Evolutionary conservation across 2,329 filamentous ascomycete species (phyloP).

Genomic region (Sporothrix variecibatus): DNA sequence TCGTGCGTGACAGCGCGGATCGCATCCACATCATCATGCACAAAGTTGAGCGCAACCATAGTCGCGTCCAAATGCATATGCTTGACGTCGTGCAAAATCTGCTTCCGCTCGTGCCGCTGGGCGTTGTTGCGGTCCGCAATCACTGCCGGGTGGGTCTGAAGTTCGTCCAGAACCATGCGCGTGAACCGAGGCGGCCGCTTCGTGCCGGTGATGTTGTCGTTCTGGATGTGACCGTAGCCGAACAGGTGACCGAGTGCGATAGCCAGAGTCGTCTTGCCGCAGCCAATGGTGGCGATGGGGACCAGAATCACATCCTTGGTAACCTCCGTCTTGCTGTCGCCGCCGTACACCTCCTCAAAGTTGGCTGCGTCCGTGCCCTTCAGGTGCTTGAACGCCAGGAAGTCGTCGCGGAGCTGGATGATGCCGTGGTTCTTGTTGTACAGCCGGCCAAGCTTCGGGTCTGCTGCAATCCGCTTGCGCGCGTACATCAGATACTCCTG

Average conservation of each 20-base stretch:
- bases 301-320: conserved; percentile 75
- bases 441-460: conserved; percentile 66
- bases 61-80: conserved; percentile 62
- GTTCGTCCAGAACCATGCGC: conserved; percentile 63
- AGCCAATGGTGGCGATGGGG: conserved; percentile 90
- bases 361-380: conserved; percentile 88
- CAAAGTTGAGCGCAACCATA: conserved; percentile 85
- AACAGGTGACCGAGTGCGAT: conserved; percentile 81
- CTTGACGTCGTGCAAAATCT: conserved; percentile 79
- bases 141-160: conserved; percentile 69
- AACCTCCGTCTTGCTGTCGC: conserved; percentile 55
- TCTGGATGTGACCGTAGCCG: conserved; percentile 90
- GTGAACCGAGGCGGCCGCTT: conserved; percentile 78
- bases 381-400: conserved; percentile 77
- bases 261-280: conserved; percentile 93
- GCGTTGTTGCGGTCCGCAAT: conserved; percentile 96
- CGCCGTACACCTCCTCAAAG: conserved; percentile 62
- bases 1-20: conserved; percentile 75
- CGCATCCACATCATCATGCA: conserved; percentile 73
- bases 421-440: conserved; percentile 94
- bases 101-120: conserved; percentile 80
- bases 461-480: conserved; percentile 67
- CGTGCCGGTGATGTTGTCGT: conserved; percentile 88
- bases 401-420: conserved; percentile 85
- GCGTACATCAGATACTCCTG: conserved; percentile 88